Conservation (phyloP, 495 filamentous ascomycete genomes). For the Tetracladium marchalianum region DNA sequence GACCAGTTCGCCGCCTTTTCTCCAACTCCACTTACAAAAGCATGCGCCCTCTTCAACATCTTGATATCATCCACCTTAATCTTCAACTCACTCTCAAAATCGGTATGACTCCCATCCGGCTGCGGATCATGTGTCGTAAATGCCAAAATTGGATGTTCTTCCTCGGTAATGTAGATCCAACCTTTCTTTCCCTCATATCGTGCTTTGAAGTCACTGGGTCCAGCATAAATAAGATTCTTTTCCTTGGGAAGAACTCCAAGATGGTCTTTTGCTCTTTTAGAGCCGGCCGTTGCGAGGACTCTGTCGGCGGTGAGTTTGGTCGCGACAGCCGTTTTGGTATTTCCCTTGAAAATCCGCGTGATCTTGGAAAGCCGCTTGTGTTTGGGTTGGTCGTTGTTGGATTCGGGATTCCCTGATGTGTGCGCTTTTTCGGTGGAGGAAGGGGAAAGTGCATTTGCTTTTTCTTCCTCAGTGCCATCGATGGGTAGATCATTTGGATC, state of each 20-base stretch:
- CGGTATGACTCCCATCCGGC: conserved; percentile 19
- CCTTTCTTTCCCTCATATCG: conserved; percentile 62
- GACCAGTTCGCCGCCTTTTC: conserved; percentile 83
- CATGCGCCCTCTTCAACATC: conserved; percentile 69
- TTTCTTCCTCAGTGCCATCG: not conserved
- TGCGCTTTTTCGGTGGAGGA: conserved; percentile 1
- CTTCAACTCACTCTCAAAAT: conserved; percentile 42
- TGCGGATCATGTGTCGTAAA: not conserved
- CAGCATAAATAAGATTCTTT: conserved; percentile 23
- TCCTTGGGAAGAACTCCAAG: conserved; percentile 51
- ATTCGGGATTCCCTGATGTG: not conserved
- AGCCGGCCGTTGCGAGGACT: conserved; percentile 30
- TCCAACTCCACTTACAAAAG: conserved; percentile 39
- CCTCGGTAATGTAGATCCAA: conserved; percentile 49
- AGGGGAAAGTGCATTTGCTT: not conserved
- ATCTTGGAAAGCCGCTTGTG: conserved; percentile 27
- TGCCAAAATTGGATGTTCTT: not conserved
- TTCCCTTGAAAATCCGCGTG: conserved; percentile 58
- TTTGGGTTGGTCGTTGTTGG: not conserved
- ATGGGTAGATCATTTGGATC: conserved; percentile 39
- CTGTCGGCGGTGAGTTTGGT: conserved; percentile 58
- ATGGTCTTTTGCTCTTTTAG: conserved; percentile 51
- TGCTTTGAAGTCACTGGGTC: conserved; percentile 65
- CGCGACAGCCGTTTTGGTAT: conserved; percentile 54
- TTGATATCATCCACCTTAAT: conserved; percentile 35